Percentiles rank a stretch among this genome's conserved stretches.
Conservation (phyloP, 2,329 filamentous ascomycete genomes). For the Penicillium glabrum region DNA sequence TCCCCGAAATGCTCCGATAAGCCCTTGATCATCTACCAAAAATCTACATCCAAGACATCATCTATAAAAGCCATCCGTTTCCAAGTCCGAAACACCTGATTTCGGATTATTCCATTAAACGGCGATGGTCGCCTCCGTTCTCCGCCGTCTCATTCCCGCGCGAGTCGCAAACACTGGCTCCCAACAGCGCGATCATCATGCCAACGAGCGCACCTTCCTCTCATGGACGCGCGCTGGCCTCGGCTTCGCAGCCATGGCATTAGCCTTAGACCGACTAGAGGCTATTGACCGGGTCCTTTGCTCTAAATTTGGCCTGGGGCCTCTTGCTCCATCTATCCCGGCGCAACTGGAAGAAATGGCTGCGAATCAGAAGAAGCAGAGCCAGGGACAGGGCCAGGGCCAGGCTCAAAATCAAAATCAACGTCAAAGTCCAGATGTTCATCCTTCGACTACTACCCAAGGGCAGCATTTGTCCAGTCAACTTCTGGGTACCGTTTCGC, state of each 20-base stretch:
- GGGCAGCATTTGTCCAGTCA: neutral
- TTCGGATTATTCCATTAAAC: neutral
- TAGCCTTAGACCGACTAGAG: conserved; percentile 29
- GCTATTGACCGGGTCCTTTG: conserved; percentile 28
- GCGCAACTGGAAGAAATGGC: neutral
- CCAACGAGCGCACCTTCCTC: conserved; percentile 35
- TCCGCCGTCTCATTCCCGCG: conserved; percentile 24
- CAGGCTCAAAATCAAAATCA: neutral
- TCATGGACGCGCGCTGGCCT: conserved; percentile 36
- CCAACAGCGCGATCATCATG: conserved; percentile 34
- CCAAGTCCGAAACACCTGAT: neutral
- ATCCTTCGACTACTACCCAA: neutral
- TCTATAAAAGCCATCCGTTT: neutral
- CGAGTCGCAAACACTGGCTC: conserved; percentile 30
- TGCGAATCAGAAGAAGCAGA: neutral
- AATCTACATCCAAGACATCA: neutral
- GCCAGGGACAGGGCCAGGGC: neutral
- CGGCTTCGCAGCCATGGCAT: conserved; percentile 31
- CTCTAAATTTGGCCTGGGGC: conserved; percentile 9
- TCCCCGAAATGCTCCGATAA: neutral
- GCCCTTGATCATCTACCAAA: neutral
- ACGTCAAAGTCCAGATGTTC: neutral
- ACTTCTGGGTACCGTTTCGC: conserved; percentile 5
- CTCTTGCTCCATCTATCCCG: neutral
- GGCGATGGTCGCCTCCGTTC: conserved; percentile 12